A percentile compares a stretch with the other conserved stretches of the same genome.
Conservation (phyloP, 2,329 filamentous ascomycete species). For the Thelonectria olida region DNA sequence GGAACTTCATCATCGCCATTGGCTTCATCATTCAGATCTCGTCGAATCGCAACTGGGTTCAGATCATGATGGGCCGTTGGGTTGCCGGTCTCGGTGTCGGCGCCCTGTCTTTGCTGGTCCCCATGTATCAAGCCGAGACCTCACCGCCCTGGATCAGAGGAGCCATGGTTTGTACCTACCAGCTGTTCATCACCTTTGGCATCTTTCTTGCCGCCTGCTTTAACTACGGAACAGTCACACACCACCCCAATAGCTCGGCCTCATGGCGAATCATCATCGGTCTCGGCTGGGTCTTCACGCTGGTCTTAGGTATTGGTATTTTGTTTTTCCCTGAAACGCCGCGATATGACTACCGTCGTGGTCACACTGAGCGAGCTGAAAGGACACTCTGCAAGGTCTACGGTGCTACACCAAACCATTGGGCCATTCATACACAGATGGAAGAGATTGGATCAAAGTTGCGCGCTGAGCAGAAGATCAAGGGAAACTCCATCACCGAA, state of each 20-base stretch:
- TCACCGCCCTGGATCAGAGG: conserved; percentile 73
- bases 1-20: conserved; percentile 67
- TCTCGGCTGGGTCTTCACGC: conserved; percentile 60
- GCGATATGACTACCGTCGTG: conserved; percentile 60
- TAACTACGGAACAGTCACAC: conserved; percentile 68
- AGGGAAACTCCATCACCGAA: conserved; percentile 53
- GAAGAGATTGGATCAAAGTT: conserved; percentile 64
- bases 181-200: conserved; percentile 77
- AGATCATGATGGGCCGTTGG: conserved; percentile 72
- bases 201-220: conserved; percentile 68
- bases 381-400: conserved; percentile 59
- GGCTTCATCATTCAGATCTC: conserved; percentile 76
- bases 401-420: conserved; percentile 53
- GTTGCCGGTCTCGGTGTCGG: conserved; percentile 75
- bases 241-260: conserved; percentile 55
- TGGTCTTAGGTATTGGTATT: conserved; percentile 59
- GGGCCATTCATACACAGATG: conserved; percentile 57
- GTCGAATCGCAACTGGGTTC: conserved; percentile 65
- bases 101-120: conserved; percentile 69
- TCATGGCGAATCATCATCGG: conserved; percentile 70
- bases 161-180: conserved; percentile 72
- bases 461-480: conserved; percentile 54
- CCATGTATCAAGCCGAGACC: conserved; percentile 80
- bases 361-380: conserved; percentile 56
- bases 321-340: conserved; percentile 62